Evolutionary conservation across 2,329 filamentous ascomycete genomes (phyloP), one percentile per base, ranked within the genome.

Genomic region (Cladosporium phlei): DNA sequence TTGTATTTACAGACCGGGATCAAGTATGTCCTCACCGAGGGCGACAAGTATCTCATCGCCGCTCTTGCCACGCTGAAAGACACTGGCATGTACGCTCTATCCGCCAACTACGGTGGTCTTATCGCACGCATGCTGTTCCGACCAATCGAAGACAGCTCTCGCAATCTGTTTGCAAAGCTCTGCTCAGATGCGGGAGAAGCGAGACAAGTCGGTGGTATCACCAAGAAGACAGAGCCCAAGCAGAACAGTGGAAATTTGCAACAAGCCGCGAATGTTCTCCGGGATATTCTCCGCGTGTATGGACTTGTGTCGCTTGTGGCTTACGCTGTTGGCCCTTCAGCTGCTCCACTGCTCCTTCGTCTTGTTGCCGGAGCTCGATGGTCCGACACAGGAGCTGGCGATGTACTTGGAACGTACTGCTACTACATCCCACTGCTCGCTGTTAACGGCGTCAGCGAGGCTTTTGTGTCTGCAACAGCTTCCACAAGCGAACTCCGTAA

Each of bases 381-480:
- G 93, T 75, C 80, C 0, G 74, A 73, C 3, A 82, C 84, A 0
- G 85, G 85, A 33, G 88, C 90, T 1, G 83, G 83, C 5, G 66
- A 76, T 7, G 83, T 93, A 3, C 75, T 98, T 5, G 81, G 83
- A 0, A 77, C 77, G 0, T 98, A 96, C 67, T 90, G 88, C 69
- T 89, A 88, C 66, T 97, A 95, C 69, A 87, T 98, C 49, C 93
- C 93, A 0, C 81, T 97, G 20, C 77, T 97, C 3, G 93, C 91
- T 3, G 71, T 95, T 58, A 98, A 98, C 61, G 93, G 93, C 42
- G 80, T 97, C 17, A 81, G 85, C 2, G 93, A 98, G 68, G 88
- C 89, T 0, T 97, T 98, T 58, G 90, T 97, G 12, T 84, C 90
- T 1, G 88, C 88, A 2, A 87, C 94, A 1, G 90, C 91, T 1